These are phyloP conservation scores for Botryotinia globosa DNA, from an alignment of 2,329 filamentous ascomycete species.

Conservation along the genomic window DNA sequence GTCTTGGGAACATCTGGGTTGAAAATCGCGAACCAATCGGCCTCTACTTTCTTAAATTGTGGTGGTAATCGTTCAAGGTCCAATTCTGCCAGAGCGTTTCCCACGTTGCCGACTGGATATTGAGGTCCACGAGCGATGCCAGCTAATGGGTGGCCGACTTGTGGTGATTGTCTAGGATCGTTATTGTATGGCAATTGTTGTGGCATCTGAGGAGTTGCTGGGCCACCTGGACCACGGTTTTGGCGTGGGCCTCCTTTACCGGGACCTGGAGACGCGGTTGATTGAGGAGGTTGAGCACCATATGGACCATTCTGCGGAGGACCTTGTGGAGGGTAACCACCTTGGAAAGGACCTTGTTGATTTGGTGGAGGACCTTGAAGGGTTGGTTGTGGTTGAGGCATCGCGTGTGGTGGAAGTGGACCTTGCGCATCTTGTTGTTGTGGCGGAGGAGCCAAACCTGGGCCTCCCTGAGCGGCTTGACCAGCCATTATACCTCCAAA, in stretches of 20 bases:
- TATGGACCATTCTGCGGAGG: constrained; percentile 62
- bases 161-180: constrained; percentile 77
- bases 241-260: constrained; percentile 62
- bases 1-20: constrained; percentile 87
- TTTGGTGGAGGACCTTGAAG: constrained; percentile 49
- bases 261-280: constrained; percentile 82
- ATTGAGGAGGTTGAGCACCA: constrained; percentile 76
- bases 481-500: constrained; percentile 97
- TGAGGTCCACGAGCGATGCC: constrained; percentile 47
- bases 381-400: constrained; percentile 60
- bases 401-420: constrained; percentile 36
- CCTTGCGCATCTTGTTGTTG: constrained; percentile 45
- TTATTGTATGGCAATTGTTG: constrained; percentile 83
- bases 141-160: constrained; percentile 81
- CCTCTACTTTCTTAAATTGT: constrained; percentile 82
- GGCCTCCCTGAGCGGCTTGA: constrained; percentile 74
- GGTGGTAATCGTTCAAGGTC: constrained; percentile 82
- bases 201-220: constrained; percentile 89
- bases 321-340: constrained; percentile 48
- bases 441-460: constrained; percentile 73
- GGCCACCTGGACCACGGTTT: constrained; percentile 64
- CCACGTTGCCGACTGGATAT: constrained; percentile 48
- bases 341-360: constrained; percentile 69
- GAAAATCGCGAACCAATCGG: constrained; percentile 96
- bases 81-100: constrained; percentile 77